Evolutionary conservation across 2,329 filamentous ascomycete genomes (phyloP).

Genomic region (Zymoseptoria tritici): DNA sequence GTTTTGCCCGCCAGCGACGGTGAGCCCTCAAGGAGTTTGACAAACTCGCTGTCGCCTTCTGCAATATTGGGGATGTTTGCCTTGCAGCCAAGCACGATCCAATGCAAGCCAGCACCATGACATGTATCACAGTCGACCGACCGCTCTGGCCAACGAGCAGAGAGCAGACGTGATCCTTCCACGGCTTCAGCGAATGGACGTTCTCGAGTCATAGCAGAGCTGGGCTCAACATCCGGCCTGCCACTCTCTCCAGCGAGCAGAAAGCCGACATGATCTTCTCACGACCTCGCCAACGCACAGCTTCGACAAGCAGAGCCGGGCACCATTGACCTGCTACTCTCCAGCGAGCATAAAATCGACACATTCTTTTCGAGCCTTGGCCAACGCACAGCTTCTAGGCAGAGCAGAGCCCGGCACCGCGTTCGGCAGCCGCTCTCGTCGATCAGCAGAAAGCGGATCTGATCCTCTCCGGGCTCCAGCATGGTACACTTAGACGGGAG

Average conservation of each 20-base stretch:
- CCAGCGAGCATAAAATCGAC: not conserved
- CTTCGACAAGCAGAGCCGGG: no score
- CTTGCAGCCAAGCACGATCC: not conserved
- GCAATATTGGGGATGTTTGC: not conserved
- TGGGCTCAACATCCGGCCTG: no score
- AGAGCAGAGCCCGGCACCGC: no score
- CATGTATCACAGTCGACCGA: not conserved
- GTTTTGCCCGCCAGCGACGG: not conserved
- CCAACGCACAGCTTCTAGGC: no score
- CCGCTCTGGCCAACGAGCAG: not conserved
- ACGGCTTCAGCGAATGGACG: not conserved
- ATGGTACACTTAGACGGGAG: no score
- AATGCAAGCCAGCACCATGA: not conserved
- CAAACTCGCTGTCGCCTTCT: not conserved
- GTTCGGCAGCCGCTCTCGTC: no score
- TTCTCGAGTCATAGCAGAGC: not conserved
- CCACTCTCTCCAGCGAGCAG: not conserved
- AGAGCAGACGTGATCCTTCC: not conserved
- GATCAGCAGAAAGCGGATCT: no score
- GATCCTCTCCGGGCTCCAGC: no score
- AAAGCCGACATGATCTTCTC: not conserved
- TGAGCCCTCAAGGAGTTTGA: not conserved
- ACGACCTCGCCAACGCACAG: no score
- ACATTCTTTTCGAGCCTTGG: not conserved
- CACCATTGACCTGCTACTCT: not conserved